Conservation (phyloP, 108 stramenopile genomes). For the Aureococcus anophagefferens region DNA sequence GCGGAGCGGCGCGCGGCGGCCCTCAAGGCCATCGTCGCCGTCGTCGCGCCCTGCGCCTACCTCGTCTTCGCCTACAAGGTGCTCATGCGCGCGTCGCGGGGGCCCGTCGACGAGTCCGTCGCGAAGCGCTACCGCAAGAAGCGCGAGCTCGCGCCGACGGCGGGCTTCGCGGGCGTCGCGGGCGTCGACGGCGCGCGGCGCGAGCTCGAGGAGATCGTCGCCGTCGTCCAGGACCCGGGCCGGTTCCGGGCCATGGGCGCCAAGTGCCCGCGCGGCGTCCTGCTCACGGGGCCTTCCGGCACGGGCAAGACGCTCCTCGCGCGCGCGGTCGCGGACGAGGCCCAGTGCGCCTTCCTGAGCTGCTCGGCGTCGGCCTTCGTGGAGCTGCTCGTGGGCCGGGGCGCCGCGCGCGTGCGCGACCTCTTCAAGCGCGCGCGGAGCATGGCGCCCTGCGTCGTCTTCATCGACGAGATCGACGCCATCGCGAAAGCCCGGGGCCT, state of each 20-base stretch:
- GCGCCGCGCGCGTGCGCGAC: slow-evolving; percentile 74
- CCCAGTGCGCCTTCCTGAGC: slow-evolving; percentile 86
- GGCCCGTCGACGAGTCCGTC: too few relatives aligned
- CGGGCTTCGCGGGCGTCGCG: slow-evolving; percentile 47
- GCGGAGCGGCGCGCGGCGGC: too few relatives aligned
- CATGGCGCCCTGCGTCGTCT: slow-evolving; percentile 87
- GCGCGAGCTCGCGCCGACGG: too few relatives aligned
- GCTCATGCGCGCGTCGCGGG: too few relatives aligned
- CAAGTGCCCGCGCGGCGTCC: slow-evolving; percentile 41
- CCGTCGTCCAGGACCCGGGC: slow-evolving; percentile 84
- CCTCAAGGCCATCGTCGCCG: too few relatives aligned
- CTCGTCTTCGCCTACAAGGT: too few relatives aligned
- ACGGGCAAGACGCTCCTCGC: slow-evolving; percentile 69
- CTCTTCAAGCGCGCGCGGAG: slow-evolving; percentile 80
- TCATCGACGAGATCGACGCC: slow-evolving; percentile 98
- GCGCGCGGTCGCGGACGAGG: slow-evolving; percentile 95
- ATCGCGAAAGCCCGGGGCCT: slow-evolving; percentile 53
- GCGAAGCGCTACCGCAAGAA: too few relatives aligned
- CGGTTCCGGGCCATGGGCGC: slow-evolving; percentile 45
- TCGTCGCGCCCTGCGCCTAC: too few relatives aligned
- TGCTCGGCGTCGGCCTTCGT: slow-evolving; percentile 86
- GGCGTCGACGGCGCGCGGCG: slow-evolving; percentile 88
- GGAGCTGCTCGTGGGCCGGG: slow-evolving; percentile 77
- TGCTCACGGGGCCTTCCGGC: not conserved
- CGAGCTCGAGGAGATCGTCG: slow-evolving; percentile 90